Base-by-base conservation (phyloP, 2,329 filamentous ascomycete species). In the Dendryphion nanum region DNA sequence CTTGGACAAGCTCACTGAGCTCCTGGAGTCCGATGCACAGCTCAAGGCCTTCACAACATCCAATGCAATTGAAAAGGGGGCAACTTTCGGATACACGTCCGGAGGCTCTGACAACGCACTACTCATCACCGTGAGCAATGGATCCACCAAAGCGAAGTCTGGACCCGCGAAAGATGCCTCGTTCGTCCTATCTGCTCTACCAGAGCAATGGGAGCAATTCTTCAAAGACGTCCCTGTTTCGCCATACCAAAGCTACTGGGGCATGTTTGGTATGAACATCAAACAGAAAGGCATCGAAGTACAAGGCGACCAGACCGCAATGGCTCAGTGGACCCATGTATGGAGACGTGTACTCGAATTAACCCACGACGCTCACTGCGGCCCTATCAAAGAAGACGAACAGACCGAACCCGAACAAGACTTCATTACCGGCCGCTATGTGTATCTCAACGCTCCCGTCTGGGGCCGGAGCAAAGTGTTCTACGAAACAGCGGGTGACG, bases 401-500 rank as follows among this genome's bases (percentile, higher is more conserved):
- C 63, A 74, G 33, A 24, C 38, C 1, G 60, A 63, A 19, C 42
- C 51, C 3, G 18, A 68, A 8, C 62, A 67, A 14, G 72, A 76
- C 45, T 64, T 66, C 41, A 68, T 76, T 30, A 67, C 67, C 3
- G 73, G 74, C 4, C 63, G 63, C 19, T 77, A 77, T 43, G 59
- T 69, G 18, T 75, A 71, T 40, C 62, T 76, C 30, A 61, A 64
- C 1, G 58, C 66, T 18, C 73, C 72, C 1, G 55, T 67, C 18
- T 76, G 72, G 72, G 73, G 72, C 8, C 60, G 63, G 8, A 69
- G 63, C 44, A 76, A 76, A 56, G 53, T 74, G 20, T 76, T 75
- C 55, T 74, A 74, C 45, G 73, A 76, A 44, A 63, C 59, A 17
- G 61, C 70, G 4, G 73, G 73, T 5, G 65, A 64, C 3, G 73